A percentile compares a stretch with the other conserved stretches of the same genome.
Evolutionary conservation across 345 rosid species (phyloP).

Genomic region (rapeseed (Brassica napus)): DNA sequence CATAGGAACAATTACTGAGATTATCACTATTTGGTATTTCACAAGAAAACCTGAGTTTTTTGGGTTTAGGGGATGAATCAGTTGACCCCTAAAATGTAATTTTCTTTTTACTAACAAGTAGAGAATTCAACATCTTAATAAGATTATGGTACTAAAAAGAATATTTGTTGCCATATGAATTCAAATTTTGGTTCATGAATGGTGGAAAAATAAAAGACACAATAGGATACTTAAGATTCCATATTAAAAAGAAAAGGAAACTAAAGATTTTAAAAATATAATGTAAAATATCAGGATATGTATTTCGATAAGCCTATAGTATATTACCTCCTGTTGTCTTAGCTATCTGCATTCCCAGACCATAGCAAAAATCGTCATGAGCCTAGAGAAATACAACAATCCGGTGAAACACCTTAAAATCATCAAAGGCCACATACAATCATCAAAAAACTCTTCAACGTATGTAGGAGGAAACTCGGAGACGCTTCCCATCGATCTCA

Average conservation of each 20-base stretch:
- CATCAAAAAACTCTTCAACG: background rate
- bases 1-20: too few species aligned
- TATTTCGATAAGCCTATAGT: background rate
- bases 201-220: background rate
- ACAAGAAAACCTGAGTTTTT: too few species aligned
- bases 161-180: background rate
- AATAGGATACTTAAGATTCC: background rate
- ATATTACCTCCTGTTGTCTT: background rate
- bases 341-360: background rate
- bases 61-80: background rate
- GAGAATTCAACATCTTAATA: background rate
- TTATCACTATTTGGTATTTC: too few species aligned
- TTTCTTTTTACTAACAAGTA: background rate
- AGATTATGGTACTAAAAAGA: background rate
- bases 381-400: background rate
- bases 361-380: background rate
- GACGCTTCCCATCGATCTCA: slow-evolving; percentile 1
- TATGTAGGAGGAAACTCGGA: background rate
- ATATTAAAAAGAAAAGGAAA: background rate
- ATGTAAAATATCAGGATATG: background rate
- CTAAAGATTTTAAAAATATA: background rate
- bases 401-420: background rate
- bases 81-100: background rate
- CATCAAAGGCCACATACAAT: background rate
- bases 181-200: background rate